Conservation (phyloP, 1,284 basidiomycete genomes). For the Trichosporon ovoides region DNA sequence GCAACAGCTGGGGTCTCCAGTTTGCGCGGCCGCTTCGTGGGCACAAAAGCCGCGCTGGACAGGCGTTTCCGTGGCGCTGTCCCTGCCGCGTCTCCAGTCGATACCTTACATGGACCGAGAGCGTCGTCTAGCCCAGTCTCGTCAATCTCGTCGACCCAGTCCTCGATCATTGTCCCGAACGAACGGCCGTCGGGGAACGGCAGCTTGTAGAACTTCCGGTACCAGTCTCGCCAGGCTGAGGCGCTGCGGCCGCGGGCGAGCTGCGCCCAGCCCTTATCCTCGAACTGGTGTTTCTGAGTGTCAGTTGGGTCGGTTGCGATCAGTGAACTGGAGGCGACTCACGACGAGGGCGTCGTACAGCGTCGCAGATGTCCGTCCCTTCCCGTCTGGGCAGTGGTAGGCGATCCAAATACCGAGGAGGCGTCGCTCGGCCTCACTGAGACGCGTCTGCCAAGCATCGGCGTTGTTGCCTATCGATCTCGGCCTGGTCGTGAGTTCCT, state of each 20-base stretch:
- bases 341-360: background rate
- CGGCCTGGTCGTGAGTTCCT: background rate
- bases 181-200: conserved; percentile 1
- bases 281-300: background rate
- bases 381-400: conserved; percentile 8
- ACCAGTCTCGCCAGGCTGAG: conserved; percentile 4
- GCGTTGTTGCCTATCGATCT: background rate
- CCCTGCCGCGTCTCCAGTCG: background rate
- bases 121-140: background rate
- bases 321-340: background rate
- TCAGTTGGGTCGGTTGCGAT: background rate
- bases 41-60: background rate
- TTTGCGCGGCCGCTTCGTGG: too few species aligned
- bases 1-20: too few species aligned
- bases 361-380: background rate
- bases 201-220: background rate
- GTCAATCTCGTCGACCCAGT: background rate
- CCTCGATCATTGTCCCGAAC: conserved; percentile 1
- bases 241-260: background rate
- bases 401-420: background rate
- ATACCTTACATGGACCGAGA: background rate
- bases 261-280: background rate
- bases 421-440: background rate
- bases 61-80: background rate
- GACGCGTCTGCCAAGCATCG: background rate